Evolutionary conservation across 2,329 filamentous ascomycete genomes (phyloP), one percentile per base, ranked within the genome.

Genomic region (Emergomyces orientalis): DNA sequence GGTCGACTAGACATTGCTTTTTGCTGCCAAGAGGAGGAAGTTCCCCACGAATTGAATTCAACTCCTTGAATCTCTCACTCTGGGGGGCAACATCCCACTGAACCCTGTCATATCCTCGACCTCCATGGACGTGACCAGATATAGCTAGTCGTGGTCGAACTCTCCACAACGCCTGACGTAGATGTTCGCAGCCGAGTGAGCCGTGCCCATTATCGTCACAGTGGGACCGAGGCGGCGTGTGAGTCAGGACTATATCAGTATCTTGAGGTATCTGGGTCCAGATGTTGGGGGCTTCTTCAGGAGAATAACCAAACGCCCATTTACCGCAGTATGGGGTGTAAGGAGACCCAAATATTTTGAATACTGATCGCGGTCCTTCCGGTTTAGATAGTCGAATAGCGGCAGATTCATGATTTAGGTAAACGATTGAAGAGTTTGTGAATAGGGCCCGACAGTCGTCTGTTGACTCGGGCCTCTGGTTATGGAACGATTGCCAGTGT

Each of bases 41-140:
- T 19, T 55, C 39, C 30, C 71, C 72, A 30, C 59, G 61, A 41
- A 62, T 65, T 25, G 68, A 61, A 17, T 30, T 57, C n/a, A 55
- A 37, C 32, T 64, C 64, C 57, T 52, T 55, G 39, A 57, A 39
- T 43, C 27, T 45, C 32, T 45, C 45, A 39, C 43, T 34, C 14
- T 22, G 52, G 14, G 61, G 41, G 32, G 62, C 59, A 14, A 43
- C 43, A 62, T 69, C 72, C 83, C 83, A 86, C 52, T 71, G 71
- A 34, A 85, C 74, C 37, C 80, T 74, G 68, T 82, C 76, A 58
- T 78, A 82, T 37, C 83, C 83, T 69, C 83, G 74, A 51, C 77
- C 80, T 68, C 82, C 79, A 72, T 86, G 83, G 45, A 84, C 80
- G 74, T 86, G 83, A n/a, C 84, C 84, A 69, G 80, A 86, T 61